Percentiles rank a stretch among this genome's conserved stretches.
phyloP scores from a whole-genome alignment of 2,329 filamentous ascomycete genomes.

The Furcasterigmium furcatum region DNA sequence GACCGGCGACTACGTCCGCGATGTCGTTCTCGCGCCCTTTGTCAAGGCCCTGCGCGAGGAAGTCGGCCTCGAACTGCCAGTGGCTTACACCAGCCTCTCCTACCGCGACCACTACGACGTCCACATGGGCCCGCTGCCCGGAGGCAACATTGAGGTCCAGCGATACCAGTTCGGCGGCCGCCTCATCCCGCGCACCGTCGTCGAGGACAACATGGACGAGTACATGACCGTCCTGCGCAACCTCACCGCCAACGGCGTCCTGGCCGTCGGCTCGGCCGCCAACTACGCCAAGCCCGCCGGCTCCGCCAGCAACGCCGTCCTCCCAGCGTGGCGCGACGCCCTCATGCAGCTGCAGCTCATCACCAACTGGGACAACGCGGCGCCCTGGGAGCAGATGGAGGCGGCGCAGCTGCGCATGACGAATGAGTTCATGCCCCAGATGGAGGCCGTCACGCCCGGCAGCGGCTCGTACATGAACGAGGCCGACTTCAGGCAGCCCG shows the following conservation, averaged over 20 bases:
- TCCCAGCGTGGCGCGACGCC: conserved; percentile 30
- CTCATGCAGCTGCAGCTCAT: conserved; percentile 26
- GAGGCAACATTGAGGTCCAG: conserved; percentile 26
- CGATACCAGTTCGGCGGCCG: conserved; percentile 30
- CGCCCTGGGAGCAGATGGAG: conserved; percentile 18
- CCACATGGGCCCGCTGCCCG: conserved; percentile 30
- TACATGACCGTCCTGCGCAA: conserved; percentile 24
- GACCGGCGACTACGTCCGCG: conserved; percentile 17
- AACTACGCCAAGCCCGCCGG: conserved; percentile 21
- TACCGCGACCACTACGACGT: conserved; percentile 28
- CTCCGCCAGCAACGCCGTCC: conserved; percentile 35
- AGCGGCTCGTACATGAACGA: conserved; percentile 49
- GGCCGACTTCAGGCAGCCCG: conserved; percentile 39
- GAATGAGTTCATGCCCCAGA: conserved; percentile 22
- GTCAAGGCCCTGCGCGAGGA: conserved; percentile 17
- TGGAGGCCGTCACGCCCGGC: conserved; percentile 32
- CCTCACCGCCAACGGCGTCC: conserved; percentile 23
- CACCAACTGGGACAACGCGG: conserved; percentile 18
- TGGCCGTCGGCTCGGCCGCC: conserved; percentile 24
- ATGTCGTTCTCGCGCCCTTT: conserved; percentile 25
- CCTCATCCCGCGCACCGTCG: conserved; percentile 25
- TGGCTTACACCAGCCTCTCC: conserved; percentile 20
- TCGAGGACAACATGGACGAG: conserved; percentile 20
- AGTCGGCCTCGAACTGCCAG: conserved; percentile 18
- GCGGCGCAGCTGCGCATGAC: conserved; percentile 24